Evolutionary conservation across 2,329 filamentous ascomycete genomes (phyloP).

Genomic region (Claviceps arundinis): DNA sequence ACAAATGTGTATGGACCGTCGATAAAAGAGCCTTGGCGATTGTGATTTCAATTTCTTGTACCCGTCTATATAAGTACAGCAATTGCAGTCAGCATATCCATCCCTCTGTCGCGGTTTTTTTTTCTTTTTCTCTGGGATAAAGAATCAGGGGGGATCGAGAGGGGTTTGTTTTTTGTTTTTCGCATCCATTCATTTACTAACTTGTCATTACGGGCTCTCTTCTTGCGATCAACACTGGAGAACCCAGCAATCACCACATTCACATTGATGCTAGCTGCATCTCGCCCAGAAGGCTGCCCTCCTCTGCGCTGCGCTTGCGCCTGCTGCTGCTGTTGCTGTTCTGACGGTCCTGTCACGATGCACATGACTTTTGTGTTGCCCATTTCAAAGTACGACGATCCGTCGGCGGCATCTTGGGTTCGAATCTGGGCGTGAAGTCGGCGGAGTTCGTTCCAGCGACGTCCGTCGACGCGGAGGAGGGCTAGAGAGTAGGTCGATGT

Average conservation of each 20-base stretch:
- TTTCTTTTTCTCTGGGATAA: not conserved
- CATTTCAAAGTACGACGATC: slow-evolving; percentile 88
- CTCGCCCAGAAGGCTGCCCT: slow-evolving; percentile 32
- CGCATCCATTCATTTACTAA: slow-evolving; percentile 25
- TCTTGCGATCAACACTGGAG: slow-evolving; percentile 73
- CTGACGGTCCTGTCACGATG: slow-evolving; percentile 73
- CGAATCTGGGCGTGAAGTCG: slow-evolving; percentile 79
- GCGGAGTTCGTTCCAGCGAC: slow-evolving; percentile 94
- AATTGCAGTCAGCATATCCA: not conserved
- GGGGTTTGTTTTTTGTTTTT: not conserved
- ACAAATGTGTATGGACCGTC: slow-evolving; percentile 74
- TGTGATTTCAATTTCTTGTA: slow-evolving; percentile 67
- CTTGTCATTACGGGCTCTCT: slow-evolving; percentile 65
- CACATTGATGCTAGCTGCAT: slow-evolving; percentile 52
- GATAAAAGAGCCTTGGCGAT: slow-evolving; percentile 64
- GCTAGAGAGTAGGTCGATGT: slow-evolving; percentile 84
- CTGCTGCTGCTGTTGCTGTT: slow-evolving; percentile 55
- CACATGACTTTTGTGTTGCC: slow-evolving; percentile 96
- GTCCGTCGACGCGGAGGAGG: slow-evolving; percentile 67
- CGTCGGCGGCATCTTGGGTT: slow-evolving; percentile 84
- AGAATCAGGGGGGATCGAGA: too few relatives aligned
- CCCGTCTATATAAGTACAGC: slow-evolving; percentile 47
- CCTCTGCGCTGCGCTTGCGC: slow-evolving; percentile 22
- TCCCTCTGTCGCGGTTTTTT: not conserved
- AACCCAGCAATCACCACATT: slow-evolving; percentile 81